These are phyloP conservation scores for Basidiobolus meristosporus DNA, from an alignment of 371 early-diverging fungal species.

Conservation along the genomic window DNA sequence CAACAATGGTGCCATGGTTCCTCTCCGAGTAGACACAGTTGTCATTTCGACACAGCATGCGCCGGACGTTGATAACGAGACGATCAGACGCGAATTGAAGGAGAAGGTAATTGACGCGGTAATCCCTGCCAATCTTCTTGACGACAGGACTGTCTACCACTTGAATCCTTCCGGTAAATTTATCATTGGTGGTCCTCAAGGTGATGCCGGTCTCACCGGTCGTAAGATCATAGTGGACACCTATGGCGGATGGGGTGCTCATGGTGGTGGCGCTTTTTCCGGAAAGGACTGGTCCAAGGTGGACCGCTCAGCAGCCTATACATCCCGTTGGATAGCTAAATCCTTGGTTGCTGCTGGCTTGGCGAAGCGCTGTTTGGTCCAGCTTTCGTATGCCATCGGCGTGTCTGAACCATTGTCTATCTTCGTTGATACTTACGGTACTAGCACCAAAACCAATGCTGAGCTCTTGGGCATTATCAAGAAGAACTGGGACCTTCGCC, in stretches of 20 bases:
- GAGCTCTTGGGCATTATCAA: conserved; percentile 88
- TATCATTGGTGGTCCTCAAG: conserved; percentile 99
- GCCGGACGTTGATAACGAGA: conserved; percentile 64
- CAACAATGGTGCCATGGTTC: conserved; percentile 80
- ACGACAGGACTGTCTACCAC: conserved; percentile 85
- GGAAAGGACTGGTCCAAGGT: conserved; percentile 99
- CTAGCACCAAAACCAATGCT: conserved; percentile 67
- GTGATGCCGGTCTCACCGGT: conserved; percentile 98
- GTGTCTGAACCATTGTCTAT: conserved; percentile 95
- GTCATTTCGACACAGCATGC: conserved; percentile 98
- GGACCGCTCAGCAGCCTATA: conserved; percentile 98
- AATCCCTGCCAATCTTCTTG: conserved; percentile 81
- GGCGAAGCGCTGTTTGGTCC: conserved; percentile 88
- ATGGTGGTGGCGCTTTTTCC: conserved; percentile 99
- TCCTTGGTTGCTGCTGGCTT: conserved; percentile 85
- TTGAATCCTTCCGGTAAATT: conserved; percentile 98
- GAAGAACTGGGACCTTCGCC: conserved; percentile 96
- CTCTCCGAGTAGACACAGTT: conserved; percentile 92
- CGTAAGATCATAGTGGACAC: conserved; percentile 99
- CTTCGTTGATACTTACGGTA: conserved; percentile 95
- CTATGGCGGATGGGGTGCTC: conserved; percentile 95
- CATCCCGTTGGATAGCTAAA: conserved; percentile 97
- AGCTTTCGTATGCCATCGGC: conserved; percentile 99
- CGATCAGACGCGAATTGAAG: conserved; percentile 70
- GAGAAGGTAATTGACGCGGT: conserved; percentile 90